A percentile compares a stretch with the other conserved stretches of the same genome.
phyloP scores from a whole-genome alignment of 768 basidiomycete genomes.

The Calocybe cyanea region DNA sequence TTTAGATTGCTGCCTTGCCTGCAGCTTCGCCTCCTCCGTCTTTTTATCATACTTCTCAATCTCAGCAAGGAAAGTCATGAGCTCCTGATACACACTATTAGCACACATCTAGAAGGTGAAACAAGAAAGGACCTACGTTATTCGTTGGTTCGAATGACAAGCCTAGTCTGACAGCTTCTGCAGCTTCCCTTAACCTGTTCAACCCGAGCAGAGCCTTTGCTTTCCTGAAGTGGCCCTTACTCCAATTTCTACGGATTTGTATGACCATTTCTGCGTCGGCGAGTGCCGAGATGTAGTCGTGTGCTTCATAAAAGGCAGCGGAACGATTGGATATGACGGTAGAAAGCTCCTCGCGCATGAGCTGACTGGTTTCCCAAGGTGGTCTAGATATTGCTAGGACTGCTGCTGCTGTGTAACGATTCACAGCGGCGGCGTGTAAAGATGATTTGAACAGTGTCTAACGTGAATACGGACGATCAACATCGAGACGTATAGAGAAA shows the following conservation, averaged over 20 bases:
- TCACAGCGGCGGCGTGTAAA: conserved; percentile 68
- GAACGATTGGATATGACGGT: conserved; percentile 90
- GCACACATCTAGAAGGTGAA: not conserved
- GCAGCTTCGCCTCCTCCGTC: conserved; percentile 5
- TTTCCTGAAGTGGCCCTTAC: conserved; percentile 94
- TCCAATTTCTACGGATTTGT: conserved; percentile 79
- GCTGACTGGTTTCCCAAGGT: conserved; percentile 81
- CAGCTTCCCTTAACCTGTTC: conserved; percentile 65
- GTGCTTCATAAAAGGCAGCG: conserved; percentile 75
- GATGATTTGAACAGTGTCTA: conserved; percentile 77
- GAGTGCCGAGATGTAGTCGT: conserved; percentile 72
- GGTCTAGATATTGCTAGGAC: conserved; percentile 76
- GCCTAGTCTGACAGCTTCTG: conserved; percentile 78
- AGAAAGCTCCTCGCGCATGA: conserved; percentile 88
- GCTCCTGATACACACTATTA: conserved; percentile 11
- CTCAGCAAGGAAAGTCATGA: conserved; percentile 16
- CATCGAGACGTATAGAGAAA: not conserved
- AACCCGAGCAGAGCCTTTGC: conserved; percentile 85
- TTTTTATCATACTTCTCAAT: conserved; percentile 18
- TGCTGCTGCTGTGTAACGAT: conserved; percentile 58
- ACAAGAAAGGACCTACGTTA: conserved; percentile 24
- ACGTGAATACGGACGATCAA: conserved; percentile 19
- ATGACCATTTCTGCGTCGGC: conserved; percentile 93
- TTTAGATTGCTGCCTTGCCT: conserved; percentile 7
- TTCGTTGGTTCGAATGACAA: conserved; percentile 74